Evolutionary conservation across 768 basidiomycete species (phyloP).

Genomic region (Suillus placidus): DNA sequence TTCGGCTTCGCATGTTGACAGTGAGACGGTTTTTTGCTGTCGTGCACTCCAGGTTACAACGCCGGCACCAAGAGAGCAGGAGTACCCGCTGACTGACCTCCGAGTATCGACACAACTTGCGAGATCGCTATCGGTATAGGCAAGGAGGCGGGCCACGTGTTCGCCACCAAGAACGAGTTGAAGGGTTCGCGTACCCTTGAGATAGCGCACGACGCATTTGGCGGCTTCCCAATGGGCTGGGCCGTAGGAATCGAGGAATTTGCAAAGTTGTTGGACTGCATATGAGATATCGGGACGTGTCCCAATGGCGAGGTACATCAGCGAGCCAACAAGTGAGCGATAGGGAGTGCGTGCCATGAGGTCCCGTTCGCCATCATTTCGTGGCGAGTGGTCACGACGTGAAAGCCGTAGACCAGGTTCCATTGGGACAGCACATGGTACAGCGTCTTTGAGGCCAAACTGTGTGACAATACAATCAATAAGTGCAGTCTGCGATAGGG

Average conservation of each 20-base stretch:
- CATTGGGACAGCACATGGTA: slow-evolving; percentile 26
- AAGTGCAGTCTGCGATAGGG: slow-evolving; percentile 25
- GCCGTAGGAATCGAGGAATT: slow-evolving; percentile 14
- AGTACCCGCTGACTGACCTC: slow-evolving; percentile 24
- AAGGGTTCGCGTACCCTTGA: neutral
- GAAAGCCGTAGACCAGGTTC: slow-evolving; percentile 15
- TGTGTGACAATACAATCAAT: slow-evolving; percentile 20
- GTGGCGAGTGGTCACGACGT: no score
- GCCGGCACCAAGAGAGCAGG: slow-evolving; percentile 28
- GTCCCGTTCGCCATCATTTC: fast-evolving
- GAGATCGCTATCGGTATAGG: slow-evolving; percentile 31
- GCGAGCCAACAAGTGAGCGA: slow-evolving; percentile 15
- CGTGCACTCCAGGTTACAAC: slow-evolving; percentile 35
- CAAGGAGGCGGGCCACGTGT: slow-evolving; percentile 12
- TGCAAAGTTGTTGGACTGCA: slow-evolving; percentile 20
- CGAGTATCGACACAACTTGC: slow-evolving; percentile 29
- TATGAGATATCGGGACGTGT: slow-evolving; percentile 36
- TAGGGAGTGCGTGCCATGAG: neutral
- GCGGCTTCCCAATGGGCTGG: slow-evolving; percentile 15
- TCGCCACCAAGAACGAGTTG: slow-evolving; percentile 13
- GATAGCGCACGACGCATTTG: slow-evolving; percentile 19
- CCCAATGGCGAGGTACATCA: slow-evolving; percentile 32
- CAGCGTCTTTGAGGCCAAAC: slow-evolving; percentile 26
- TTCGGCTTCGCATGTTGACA: slow-evolving; percentile 47
- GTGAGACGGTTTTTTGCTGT: slow-evolving; percentile 41